These are phyloP conservation scores for Solanum chiquidenum DNA, from an alignment of 257 asterid species.

Conservation along the genomic window DNA sequence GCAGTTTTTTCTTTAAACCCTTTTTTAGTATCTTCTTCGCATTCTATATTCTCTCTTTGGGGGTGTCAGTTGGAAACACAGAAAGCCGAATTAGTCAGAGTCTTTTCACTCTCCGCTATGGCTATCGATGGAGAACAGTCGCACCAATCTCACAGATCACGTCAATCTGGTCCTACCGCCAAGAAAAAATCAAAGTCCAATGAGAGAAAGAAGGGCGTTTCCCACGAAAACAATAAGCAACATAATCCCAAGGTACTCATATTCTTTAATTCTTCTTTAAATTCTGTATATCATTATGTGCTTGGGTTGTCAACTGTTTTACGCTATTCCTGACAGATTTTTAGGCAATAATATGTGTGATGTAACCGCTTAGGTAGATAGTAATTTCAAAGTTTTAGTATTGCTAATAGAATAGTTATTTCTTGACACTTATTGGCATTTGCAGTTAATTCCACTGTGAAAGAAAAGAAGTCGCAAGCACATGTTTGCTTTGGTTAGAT, in stretches of 20 bases:
- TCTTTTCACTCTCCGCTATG: not conserved
- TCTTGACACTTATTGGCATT: constrained; percentile 39
- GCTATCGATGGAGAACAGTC: constrained; percentile 25
- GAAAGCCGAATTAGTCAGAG: not conserved
- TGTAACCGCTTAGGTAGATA: not conserved
- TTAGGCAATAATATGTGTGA: not conserved
- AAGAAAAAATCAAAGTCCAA: constrained; percentile 54
- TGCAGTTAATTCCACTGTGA: constrained; percentile 60
- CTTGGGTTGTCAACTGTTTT: not conserved
- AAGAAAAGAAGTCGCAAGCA: constrained; percentile 70
- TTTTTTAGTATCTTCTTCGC: not conserved
- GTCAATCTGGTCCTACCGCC: constrained; percentile 60
- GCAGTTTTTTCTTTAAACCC: not conserved
- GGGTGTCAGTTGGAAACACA: not conserved
- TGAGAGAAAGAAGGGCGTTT: constrained; percentile 25
- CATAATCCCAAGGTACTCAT: constrained; percentile 22
- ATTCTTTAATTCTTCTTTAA: not conserved
- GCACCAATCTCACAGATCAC: constrained; percentile 68
- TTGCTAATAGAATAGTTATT: not conserved
- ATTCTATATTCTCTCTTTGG: not conserved
- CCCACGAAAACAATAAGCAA: constrained; percentile 31
- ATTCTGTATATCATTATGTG: not conserved
- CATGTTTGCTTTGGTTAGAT: not conserved
- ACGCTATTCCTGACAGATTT: not conserved
- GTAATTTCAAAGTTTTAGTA: not conserved